These are phyloP conservation scores for Rhinocladiella mackenziei DNA, from an alignment of 2,329 filamentous ascomycete species.

Conservation along the genomic window DNA sequence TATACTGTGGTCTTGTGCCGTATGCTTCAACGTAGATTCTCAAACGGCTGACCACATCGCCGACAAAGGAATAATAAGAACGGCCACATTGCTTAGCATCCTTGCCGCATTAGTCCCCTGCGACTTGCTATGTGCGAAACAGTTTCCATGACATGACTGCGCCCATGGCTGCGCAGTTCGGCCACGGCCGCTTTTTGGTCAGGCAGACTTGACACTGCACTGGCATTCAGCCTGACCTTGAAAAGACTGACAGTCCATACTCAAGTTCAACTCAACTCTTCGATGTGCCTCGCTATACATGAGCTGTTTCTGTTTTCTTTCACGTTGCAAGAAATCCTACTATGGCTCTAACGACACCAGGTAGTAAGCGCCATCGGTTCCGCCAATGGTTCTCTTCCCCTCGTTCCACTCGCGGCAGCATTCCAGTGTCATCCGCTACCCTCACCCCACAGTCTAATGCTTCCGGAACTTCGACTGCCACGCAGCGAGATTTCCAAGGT, in stretches of 20 bases:
- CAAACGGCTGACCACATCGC: no score
- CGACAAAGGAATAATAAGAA: no score
- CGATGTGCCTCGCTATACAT: background rate
- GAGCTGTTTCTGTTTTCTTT: background rate
- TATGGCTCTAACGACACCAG: background rate
- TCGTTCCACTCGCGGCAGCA: background rate
- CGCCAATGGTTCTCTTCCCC: background rate
- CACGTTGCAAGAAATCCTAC: background rate
- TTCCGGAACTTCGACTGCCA: slow-evolving; percentile 3
- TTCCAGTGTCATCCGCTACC: background rate
- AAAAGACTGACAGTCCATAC: background rate
- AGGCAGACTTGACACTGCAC: background rate
- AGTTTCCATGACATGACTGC: no score
- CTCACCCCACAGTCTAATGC: background rate
- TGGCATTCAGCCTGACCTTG: slow-evolving; percentile 2
- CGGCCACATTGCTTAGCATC: no score
- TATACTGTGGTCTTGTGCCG: no score
- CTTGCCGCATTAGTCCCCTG: no score
- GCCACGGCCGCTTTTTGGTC: no score
- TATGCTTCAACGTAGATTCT: no score
- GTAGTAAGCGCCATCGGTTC: slow-evolving; percentile 1
- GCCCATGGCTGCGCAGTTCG: no score
- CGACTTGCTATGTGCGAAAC: no score
- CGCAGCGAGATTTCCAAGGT: slow-evolving; percentile 2
- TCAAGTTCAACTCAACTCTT: slow-evolving; percentile 2